Conservation (phyloP, 352 stramenopile genomes). For the Globisporangium carolinianum region DNA sequence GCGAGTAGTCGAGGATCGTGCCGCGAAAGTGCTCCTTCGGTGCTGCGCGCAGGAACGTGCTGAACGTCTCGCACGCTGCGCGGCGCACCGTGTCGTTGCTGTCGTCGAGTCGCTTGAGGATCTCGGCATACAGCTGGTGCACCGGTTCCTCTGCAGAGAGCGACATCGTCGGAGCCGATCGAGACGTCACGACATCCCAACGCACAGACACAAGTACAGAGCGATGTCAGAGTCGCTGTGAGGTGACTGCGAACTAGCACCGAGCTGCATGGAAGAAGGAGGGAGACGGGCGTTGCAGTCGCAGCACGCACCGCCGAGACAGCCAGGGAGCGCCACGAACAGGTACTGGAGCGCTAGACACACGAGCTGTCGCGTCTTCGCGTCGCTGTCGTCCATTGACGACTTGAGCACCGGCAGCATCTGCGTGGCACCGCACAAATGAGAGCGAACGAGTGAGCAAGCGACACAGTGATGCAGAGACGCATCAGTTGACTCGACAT, state of each 20-base stretch:
- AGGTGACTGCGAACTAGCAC: no score
- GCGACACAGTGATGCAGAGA: background rate
- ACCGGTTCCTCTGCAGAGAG: slow-evolving; percentile 73
- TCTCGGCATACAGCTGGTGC: slow-evolving; percentile 87
- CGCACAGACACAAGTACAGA: slow-evolving; percentile 2
- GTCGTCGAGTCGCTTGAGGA: slow-evolving; percentile 91
- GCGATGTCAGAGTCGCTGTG: background rate
- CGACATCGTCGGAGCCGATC: background rate
- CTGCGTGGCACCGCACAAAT: slow-evolving; percentile 12
- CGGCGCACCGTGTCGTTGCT: slow-evolving; percentile 88
- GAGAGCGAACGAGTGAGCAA: background rate
- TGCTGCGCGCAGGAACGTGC: slow-evolving; percentile 78
- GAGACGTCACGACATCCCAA: no score
- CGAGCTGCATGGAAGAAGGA: no score
- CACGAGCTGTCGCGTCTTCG: slow-evolving; percentile 83
- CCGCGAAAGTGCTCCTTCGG: slow-evolving; percentile 81
- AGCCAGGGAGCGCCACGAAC: slow-evolving; percentile 73
- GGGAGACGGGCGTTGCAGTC: background rate
- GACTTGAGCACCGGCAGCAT: slow-evolving; percentile 87
- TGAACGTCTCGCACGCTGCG: slow-evolving; percentile 83
- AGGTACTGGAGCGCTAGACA: slow-evolving; percentile 86
- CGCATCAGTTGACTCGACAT: no score
- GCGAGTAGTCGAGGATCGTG: slow-evolving; percentile 87
- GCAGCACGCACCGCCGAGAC: slow-evolving; percentile 45
- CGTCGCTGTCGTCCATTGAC: slow-evolving; percentile 83